Evolutionary conservation across 192 early-diverging fungal genomes (phyloP), one percentile per base, ranked within the genome.

Genomic region (Dissophora ornata): DNA sequence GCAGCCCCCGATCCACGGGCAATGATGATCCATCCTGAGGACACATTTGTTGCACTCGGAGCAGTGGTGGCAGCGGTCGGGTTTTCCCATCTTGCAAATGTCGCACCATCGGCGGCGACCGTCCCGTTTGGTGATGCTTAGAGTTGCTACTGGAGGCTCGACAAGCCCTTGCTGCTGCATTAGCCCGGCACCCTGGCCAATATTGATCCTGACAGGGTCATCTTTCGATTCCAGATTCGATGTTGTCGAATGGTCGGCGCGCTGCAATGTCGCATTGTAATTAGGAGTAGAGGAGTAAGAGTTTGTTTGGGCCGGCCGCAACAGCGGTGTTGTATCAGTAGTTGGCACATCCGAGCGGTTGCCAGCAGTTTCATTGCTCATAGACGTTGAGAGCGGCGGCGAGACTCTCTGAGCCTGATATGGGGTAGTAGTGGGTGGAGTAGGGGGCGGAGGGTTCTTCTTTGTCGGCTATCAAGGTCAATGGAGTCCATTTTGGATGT

Each of bases 31-130:
- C 85, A 87, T 87, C 55, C 80, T 74, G 28, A 87, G 61, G 11
- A 87, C 83, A 55, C 85, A 87, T 10, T 50, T 45, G 46, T 80
- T 71, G 61, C 85, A 87, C 21, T 80, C 80, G 25, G 79, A 69
- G 57, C 85, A 87, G 46, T 87, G 85, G 59, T 87, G 85, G 45
- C 82, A 79, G 18, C 85, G 73, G 49, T 87, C 85, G 6, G 85
- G 83, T 25, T 85, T 87, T 70, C 71, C 78, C 21, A 82, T 67
- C 36, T 77, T 57, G 44, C 85, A 87, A 28, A 71, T 50, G 42
- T 68, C 67, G 51, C 69, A 70, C 69, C 69, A 71, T 4, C 68
- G 62, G 16, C 48, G 54, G 4, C 61, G 44, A 4, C 79, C 63
- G 41, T 66, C 69, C 24, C 56, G 53, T 28, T 79, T 63, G 18